Evolutionary conservation across 1,284 basidiomycete species (phyloP).

Genomic region (Heterobasidion occidentale): DNA sequence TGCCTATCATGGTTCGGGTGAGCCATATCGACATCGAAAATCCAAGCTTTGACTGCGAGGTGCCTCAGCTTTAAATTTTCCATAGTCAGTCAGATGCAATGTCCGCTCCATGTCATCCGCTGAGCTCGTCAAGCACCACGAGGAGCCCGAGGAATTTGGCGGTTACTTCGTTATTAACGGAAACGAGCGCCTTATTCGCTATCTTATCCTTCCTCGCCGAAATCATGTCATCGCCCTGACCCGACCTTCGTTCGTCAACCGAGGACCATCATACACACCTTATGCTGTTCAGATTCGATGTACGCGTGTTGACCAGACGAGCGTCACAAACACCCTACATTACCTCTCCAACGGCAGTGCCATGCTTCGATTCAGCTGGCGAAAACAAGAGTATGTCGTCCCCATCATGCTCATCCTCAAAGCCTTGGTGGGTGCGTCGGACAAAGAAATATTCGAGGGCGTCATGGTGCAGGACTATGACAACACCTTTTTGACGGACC

Average conservation of each 20-base stretch:
- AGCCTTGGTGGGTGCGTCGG: conserved; percentile 88
- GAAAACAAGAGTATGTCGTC: conserved; percentile 98
- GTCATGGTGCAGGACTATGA: conserved; percentile 96
- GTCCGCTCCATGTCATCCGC: conserved; percentile 79
- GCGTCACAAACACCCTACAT: conserved; percentile 92
- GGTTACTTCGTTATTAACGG: conserved; percentile 99
- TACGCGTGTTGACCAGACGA: conserved; percentile 86
- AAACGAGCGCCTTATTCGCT: conserved; percentile 97
- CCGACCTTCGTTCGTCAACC: conserved; percentile 83
- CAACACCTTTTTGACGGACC: conserved; percentile 97
- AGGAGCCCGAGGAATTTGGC: conserved; percentile 98
- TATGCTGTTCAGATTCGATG: conserved; percentile 96
- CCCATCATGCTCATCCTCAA: conserved; percentile 97
- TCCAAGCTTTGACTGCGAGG: neutral
- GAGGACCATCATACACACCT: conserved; percentile 92
- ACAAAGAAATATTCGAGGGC: conserved; percentile 98
- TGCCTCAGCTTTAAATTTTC: neutral
- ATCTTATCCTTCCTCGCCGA: conserved; percentile 85
- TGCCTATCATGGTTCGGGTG: conserved; percentile 96
- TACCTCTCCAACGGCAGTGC: conserved; percentile 96
- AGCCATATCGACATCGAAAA: conserved; percentile 22
- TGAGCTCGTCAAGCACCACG: conserved; percentile 84
- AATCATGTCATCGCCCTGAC: conserved; percentile 87
- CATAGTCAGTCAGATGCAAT: conserved; percentile 90
- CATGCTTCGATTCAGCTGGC: conserved; percentile 94